Conservation (phyloP, 176 grass and related monocot species). For the Lolium multiflorum region DNA sequence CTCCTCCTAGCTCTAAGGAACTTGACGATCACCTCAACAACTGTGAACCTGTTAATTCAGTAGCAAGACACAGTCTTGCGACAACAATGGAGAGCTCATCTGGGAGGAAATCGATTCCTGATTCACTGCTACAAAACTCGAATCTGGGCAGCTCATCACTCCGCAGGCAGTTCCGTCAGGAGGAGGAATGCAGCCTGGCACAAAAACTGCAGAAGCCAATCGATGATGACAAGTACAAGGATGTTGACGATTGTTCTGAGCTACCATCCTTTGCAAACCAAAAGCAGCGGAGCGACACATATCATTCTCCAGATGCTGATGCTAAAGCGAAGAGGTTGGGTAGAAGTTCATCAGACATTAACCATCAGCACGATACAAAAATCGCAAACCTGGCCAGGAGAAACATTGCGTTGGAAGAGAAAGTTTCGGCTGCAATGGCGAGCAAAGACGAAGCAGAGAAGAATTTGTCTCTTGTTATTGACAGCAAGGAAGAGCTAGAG, state of each 20-base stretch:
- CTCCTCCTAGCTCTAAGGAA: slow-evolving; percentile 61
- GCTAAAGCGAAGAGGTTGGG: slow-evolving; percentile 50
- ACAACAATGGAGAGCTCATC: slow-evolving; percentile 67
- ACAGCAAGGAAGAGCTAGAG: slow-evolving; percentile 71
- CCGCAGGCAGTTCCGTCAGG: slow-evolving; percentile 73
- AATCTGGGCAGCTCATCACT: slow-evolving; percentile 67
- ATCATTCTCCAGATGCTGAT: slow-evolving; percentile 51
- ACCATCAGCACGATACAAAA: slow-evolving; percentile 67
- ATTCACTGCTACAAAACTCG: slow-evolving; percentile 57
- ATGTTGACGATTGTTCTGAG: slow-evolving; percentile 48
- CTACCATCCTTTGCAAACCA: slow-evolving; percentile 44
- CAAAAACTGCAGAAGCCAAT: slow-evolving; percentile 80
- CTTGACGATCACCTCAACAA: slow-evolving; percentile 56
- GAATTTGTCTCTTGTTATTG: slow-evolving; percentile 68
- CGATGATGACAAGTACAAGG: slow-evolving; percentile 77
- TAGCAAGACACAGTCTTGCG: slow-evolving; percentile 64
- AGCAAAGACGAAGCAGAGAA: slow-evolving; percentile 76
- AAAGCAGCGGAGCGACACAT: slow-evolving; percentile 22
- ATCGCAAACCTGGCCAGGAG: slow-evolving; percentile 61
- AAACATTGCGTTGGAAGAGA: slow-evolving; percentile 66
- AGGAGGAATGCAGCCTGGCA: slow-evolving; percentile 80
- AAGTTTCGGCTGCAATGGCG: slow-evolving; percentile 51
- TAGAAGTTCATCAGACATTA: slow-evolving; percentile 64
- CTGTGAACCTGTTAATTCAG: slow-evolving; percentile 54
- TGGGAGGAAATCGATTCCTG: slow-evolving; percentile 80